Conservation (phyloP, 2,329 filamentous ascomycete species). For the Fusarium sp. region DNA sequence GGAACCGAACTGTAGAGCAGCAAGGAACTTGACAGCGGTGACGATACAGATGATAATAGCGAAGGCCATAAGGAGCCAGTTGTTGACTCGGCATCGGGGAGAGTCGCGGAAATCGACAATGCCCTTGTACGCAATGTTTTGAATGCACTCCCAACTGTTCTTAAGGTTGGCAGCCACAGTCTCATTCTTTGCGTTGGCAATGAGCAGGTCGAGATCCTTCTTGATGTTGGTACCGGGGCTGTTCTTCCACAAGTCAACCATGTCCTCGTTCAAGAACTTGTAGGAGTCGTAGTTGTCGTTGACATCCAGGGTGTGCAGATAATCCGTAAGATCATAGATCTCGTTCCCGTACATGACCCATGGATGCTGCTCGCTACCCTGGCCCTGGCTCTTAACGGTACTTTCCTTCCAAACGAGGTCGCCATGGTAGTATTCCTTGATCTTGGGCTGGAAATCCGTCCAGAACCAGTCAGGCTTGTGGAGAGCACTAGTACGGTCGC, state of each 20-base stretch:
- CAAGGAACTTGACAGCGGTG: conserved; percentile 88
- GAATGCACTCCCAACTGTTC: conserved; percentile 83
- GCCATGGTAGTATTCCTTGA: conserved; percentile 89
- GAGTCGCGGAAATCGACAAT: conserved; percentile 85
- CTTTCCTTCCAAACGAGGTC: conserved; percentile 78
- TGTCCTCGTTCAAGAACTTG: conserved; percentile 76
- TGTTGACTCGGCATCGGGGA: conserved; percentile 85
- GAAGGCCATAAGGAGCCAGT: conserved; percentile 89
- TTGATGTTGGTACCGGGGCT: conserved; percentile 87
- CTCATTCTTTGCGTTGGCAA: conserved; percentile 64
- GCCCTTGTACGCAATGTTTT: conserved; percentile 86
- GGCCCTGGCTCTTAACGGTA: conserved; percentile 73
- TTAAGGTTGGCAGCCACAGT: conserved; percentile 63
- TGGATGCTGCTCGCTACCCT: conserved; percentile 70
- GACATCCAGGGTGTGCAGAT: conserved; percentile 79
- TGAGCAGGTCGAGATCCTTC: conserved; percentile 67
- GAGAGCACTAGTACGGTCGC: conserved; percentile 68
- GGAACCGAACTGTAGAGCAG: conserved; percentile 91
- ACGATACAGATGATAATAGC: conserved; percentile 85
- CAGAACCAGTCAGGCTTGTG: conserved; percentile 80
- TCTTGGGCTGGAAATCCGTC: conserved; percentile 77
- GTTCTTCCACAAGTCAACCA: conserved; percentile 76
- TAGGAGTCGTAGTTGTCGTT: conserved; percentile 69
- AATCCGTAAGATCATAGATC: conserved; percentile 92
- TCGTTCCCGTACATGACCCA: conserved; percentile 84